These are phyloP conservation scores for Rheum nobile DNA, from an alignment of 148 eudicot genomes.

Conservation along the genomic window DNA sequence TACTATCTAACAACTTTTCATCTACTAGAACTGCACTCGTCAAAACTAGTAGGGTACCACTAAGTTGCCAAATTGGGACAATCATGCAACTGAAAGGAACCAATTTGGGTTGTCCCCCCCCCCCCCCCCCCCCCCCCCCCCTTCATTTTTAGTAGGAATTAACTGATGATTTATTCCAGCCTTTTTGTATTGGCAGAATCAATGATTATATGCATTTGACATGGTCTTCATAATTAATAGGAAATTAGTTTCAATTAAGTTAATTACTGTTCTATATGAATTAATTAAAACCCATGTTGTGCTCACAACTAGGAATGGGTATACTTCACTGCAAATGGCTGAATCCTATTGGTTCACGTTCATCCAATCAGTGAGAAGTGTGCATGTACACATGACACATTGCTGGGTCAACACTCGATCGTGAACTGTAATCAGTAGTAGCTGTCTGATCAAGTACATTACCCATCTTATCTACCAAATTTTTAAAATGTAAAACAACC, in stretches of 20 bases:
- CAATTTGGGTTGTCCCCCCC: not conserved
- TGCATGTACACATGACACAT: constrained; percentile 7
- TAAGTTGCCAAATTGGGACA: constrained; percentile 6
- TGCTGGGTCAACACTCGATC: constrained; percentile 1
- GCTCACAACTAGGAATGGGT: constrained; percentile 1
- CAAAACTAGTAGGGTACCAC: constrained; percentile 6
- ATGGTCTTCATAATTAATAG: constrained; percentile 4
- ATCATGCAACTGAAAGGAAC: not conserved
- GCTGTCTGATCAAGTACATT: not conserved
- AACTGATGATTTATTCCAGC: not conserved
- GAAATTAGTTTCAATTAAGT: not conserved
- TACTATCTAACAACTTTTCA: not conserved
- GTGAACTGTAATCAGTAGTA: not conserved
- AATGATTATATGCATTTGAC: constrained; percentile 5
- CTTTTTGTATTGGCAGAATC: not conserved
- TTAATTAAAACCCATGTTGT: constrained; percentile 1
- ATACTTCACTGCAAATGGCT: constrained; percentile 1
- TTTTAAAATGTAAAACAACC: not conserved
- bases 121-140: too few relatives aligned
- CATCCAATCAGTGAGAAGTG: not conserved
- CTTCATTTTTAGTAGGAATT: not conserved
- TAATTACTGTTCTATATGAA: not conserved
- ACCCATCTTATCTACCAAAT: not conserved
- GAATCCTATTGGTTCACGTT: constrained; percentile 3
- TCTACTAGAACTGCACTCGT: not conserved